Evolutionary conservation across 345 rosid genomes (phyloP).

Genomic region (Sapria himalayana): DNA sequence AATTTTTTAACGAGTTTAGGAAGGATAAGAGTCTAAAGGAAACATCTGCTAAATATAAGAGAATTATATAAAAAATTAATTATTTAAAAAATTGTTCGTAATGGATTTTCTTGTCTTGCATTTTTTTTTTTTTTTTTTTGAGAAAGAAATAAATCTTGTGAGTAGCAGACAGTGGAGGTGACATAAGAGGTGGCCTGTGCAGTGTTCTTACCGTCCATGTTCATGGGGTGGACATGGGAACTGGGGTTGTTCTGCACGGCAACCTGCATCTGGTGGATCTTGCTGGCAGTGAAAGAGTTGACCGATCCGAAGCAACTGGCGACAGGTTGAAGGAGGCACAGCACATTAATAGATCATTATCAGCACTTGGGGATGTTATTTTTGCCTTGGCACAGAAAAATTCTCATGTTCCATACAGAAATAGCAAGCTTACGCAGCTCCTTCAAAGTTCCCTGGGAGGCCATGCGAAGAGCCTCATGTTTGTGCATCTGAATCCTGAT

Average conservation of each 20-base stretch:
- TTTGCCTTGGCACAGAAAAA: conserved; percentile 78
- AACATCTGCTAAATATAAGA: too few species aligned
- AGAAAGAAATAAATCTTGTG: too few species aligned
- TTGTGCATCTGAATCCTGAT: conserved; percentile 95
- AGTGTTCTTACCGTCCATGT: conserved; percentile 92
- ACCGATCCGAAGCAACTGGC: conserved; percentile 91
- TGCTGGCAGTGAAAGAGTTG: conserved; percentile 97
- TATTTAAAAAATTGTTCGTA: too few species aligned
- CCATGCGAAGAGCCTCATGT: conserved; percentile 92
- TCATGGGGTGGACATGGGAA: conserved; percentile 47
- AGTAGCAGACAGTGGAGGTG: too few species aligned
- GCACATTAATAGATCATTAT: conserved; percentile 79
- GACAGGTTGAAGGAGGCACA: conserved; percentile 95
- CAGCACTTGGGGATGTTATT: conserved; percentile 92
- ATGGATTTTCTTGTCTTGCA: too few species aligned
- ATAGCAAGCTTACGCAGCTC: conserved; percentile 95
- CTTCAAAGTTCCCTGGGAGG: conserved; percentile 97
- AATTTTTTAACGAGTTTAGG: too few species aligned
- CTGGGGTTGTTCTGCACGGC: conserved; percentile 57
- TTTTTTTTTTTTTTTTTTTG: too few species aligned
- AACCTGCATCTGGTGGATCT: conserved; percentile 82
- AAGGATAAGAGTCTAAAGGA: too few species aligned
- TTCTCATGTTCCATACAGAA: conserved; percentile 77
- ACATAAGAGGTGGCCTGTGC: too few species aligned
- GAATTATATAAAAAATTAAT: too few species aligned